A percentile compares a stretch with the other conserved stretches of the same genome.
Conservation (phyloP, 2,329 filamentous ascomycete species). For the Stylonectria norvegica region DNA sequence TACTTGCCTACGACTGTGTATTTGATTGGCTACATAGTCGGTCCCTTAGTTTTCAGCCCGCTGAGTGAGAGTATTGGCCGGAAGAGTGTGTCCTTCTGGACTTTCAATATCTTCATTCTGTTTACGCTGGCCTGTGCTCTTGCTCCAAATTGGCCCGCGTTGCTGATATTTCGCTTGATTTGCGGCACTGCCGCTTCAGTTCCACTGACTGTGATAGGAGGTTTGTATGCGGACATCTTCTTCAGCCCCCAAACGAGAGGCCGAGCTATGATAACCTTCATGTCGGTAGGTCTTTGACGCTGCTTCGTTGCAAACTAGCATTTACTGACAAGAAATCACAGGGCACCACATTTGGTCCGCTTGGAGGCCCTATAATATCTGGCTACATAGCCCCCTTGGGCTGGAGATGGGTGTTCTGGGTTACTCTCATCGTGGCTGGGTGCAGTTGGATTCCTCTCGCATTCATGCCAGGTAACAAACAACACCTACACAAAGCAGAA, state of each 20-base stretch:
- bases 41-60: constrained; percentile 58
- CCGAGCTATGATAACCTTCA: constrained; percentile 57
- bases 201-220: constrained; percentile 57
- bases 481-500: background rate
- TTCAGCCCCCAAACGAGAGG: constrained; percentile 47
- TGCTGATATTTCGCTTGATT: constrained; percentile 53
- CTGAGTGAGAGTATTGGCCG: constrained; percentile 61
- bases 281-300: constrained; percentile 49
- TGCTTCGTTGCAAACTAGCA: no score
- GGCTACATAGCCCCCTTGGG: constrained; percentile 56
- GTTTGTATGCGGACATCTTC: constrained; percentile 63
- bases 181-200: constrained; percentile 50
- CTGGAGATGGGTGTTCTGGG: constrained; percentile 68
- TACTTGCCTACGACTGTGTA: constrained; percentile 59
- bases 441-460: constrained; percentile 54
- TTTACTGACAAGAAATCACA: constrained; percentile 22
- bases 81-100: constrained; percentile 38
- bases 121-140: constrained; percentile 53
- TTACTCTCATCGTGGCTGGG: constrained; percentile 63
- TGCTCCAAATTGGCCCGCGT: constrained; percentile 45
- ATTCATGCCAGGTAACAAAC: constrained; percentile 49
- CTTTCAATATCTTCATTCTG: constrained; percentile 44
- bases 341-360: constrained; percentile 60
- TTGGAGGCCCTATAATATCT: constrained; percentile 59
- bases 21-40: constrained; percentile 59